Evolutionary conservation across 768 basidiomycete genomes (phyloP), one percentile per base, ranked within the genome.

Genomic region (Thelephora ganbajun): DNA sequence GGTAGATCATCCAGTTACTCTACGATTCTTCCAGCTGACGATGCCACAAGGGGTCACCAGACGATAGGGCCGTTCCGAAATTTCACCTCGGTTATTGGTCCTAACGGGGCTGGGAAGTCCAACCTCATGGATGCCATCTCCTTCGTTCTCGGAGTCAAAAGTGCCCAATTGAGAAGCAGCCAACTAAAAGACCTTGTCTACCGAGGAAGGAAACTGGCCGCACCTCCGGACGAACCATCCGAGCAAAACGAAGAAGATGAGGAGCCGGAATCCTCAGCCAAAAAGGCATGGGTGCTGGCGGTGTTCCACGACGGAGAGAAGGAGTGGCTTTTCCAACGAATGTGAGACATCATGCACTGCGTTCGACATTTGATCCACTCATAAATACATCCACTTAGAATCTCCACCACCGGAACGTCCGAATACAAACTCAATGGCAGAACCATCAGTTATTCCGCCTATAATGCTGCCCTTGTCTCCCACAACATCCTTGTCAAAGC

Each of bases 91-190:
- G 74, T 97, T 47, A 97, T 99, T 56, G 96, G 96, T 18, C 94
- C 96, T 33, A 98, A 99, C 82, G 94, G 96, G 49, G 91, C 94
- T 0, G 96, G 96, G 50, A 98, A 99, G 61, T 94, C 91, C 9
- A 99, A 99, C 62, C 78, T 98, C 48, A 98, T 98, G 96, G 96
- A 99, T 61, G 96, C 96, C 45, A 97, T 99, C 54, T 98, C 96
- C 3, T 98, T 99, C 61, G 96, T 98, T 7, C 80, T 99, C 5
- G 96, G 96, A 26, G 85, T 98, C 23, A 91, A 93, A 69, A 92
- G 88, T 51, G 85, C 82, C 2, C 90, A 96, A 53, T 72, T 99
- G 33, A 76, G 94, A 42, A 91, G 87, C 59, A 89, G 88, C 41
- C 92, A 97, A 56, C 70, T 98, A 20, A 93, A 89, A 58, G 96